Base-by-base conservation (phyloP, 2,329 filamentous ascomycete species). In the Penicillium sp. region DNA sequence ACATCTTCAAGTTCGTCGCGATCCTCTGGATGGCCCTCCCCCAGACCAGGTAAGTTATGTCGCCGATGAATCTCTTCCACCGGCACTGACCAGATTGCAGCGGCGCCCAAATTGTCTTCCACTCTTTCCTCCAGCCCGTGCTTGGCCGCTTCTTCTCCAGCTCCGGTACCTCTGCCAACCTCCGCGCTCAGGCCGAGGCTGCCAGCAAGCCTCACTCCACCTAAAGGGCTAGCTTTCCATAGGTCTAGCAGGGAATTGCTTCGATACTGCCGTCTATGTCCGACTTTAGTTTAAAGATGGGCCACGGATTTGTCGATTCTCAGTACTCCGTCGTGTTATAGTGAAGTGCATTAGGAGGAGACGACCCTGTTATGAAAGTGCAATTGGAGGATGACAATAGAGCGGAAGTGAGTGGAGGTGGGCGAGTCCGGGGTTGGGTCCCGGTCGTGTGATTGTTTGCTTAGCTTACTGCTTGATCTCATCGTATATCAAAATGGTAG, bases 1-100 rank as follows among this genome's bases (percentile, higher is more conserved):
- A 88, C 76, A 91, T 90, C 69, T 97, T 98, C 86, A 98, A 98
- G 82, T 96, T 98, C 69, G 77, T 94, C 68, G 86, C 97, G 71
- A 80, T 97, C 64, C 84, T 98, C 70, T 98, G 93, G 93, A 89
- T 98, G 76, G 84, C 91, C 62, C 89, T 98, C 65, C 93, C 93
- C 71, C 81, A 87, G 72, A 96, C 94, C 78, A 78, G 79, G 91
- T 96, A 85, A 69, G 85, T 76, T 4, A 1, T 24, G 2, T 8
- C 26, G 18, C 22, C 26, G 6, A 22, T 4, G 1, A 24, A 37
- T 24, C 11, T 6, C 26, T 14, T 3, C 14, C 27, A 24, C 14
- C 14, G 11, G 24, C 20, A 39, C 44, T 42, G 20, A 47, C 31
- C 26, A 24, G 23, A 29, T 9, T 4, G 40, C 55, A 97, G 93